A percentile compares a stretch with the other conserved stretches of the same genome.
These are phyloP conservation scores for Emergomyces orientalis DNA, from an alignment of 2,329 filamentous ascomycete species.

Conservation along the genomic window DNA sequence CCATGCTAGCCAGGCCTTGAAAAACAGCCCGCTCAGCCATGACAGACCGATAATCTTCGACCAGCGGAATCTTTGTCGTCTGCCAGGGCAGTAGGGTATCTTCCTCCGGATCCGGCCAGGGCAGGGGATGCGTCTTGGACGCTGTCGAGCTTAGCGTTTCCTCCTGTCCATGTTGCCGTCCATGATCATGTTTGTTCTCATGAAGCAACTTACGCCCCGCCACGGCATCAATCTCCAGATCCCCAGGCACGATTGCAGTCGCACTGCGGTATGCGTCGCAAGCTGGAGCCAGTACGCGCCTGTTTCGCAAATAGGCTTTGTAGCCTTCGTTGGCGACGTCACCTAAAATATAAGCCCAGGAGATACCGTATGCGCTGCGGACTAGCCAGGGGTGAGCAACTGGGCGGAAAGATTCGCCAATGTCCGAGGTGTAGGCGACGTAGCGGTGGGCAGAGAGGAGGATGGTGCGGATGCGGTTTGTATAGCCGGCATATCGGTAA, in stretches of 20 bases:
- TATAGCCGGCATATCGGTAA: conserved; percentile 88
- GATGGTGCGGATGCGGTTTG: conserved; percentile 73
- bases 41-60: conserved; percentile 84
- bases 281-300: conserved; percentile 61
- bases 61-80: conserved; percentile 51
- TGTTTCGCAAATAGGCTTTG: conserved; percentile 85
- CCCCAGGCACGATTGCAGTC: not conserved
- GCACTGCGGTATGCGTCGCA: conserved; percentile 41
- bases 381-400: conserved; percentile 80
- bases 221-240: conserved; percentile 8
- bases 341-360: conserved; percentile 84
- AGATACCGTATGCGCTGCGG: conserved; percentile 74
- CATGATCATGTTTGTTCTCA: not conserved
- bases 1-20: conserved; percentile 87
- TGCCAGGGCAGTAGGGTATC: conserved; percentile 29
- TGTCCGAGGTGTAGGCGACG: conserved; percentile 92
- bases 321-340: conserved; percentile 92
- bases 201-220: conserved; percentile 6
- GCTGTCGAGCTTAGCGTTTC: conserved; percentile 7
- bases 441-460: conserved; percentile 87
- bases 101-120: conserved; percentile 21
- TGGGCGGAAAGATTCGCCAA: conserved; percentile 91
- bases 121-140: conserved; percentile 18
- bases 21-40: conserved; percentile 88
- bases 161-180: conserved; percentile 4